Evolutionary conservation across 208 protist genomes (phyloP).

Genomic region (Trichomonas gallinae): DNA sequence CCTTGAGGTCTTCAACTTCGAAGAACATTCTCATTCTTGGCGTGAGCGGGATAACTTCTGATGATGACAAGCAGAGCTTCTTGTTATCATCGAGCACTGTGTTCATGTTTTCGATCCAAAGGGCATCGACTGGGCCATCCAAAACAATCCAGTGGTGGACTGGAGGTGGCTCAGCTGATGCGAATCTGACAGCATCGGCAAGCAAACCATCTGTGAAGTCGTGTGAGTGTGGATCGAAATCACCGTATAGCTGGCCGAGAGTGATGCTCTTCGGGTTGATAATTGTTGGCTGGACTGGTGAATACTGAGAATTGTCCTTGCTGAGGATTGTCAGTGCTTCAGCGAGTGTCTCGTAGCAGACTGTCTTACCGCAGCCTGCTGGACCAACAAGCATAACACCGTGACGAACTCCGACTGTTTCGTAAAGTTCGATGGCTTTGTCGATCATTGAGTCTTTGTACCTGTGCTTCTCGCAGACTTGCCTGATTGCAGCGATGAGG

Average conservation of each 20-base stretch:
- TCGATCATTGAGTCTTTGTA: slow-evolving; percentile 54
- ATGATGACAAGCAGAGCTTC: slow-evolving; percentile 78
- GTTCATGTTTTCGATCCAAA: slow-evolving; percentile 98
- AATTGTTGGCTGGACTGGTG: slow-evolving; percentile 56
- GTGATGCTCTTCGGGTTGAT: slow-evolving; percentile 90
- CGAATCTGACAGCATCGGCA: slow-evolving; percentile 56
- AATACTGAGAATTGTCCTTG: not conserved
- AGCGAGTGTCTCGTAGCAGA: slow-evolving; percentile 29
- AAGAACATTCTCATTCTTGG: slow-evolving; percentile 76
- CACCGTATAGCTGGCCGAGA: slow-evolving; percentile 88
- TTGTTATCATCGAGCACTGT: slow-evolving; percentile 95
- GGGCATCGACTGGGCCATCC: slow-evolving; percentile 90
- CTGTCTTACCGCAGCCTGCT: slow-evolving; percentile 76
- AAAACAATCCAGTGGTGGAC: slow-evolving; percentile 80
- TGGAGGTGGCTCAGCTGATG: slow-evolving; percentile 51
- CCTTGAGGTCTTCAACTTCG: slow-evolving; percentile 85
- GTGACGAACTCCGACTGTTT: slow-evolving; percentile 84
- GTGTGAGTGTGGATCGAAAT: slow-evolving; percentile 54
- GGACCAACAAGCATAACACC: slow-evolving; percentile 94
- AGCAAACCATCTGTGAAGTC: slow-evolving; percentile 63
- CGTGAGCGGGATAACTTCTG: slow-evolving; percentile 79
- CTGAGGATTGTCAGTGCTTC: slow-evolving; percentile 38
- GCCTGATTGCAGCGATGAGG: slow-evolving; percentile 52
- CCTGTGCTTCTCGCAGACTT: not conserved
- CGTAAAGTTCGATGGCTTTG: slow-evolving; percentile 89